These are phyloP conservation scores for Malassezia vespertilionis DNA, from an alignment of 1,284 basidiomycete genomes.

Conservation along the genomic window DNA sequence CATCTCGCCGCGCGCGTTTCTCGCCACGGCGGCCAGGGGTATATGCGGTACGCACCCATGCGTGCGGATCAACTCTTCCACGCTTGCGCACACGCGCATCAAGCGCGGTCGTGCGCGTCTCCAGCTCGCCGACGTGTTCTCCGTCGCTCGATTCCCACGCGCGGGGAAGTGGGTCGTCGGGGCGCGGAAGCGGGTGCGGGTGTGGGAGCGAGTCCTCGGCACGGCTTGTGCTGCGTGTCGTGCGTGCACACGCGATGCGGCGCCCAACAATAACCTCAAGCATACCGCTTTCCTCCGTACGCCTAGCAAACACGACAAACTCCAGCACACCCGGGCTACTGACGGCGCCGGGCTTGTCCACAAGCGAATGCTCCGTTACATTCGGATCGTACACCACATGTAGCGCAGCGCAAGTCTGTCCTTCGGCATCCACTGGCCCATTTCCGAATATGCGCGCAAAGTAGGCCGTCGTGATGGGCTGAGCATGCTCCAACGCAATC, in stretches of 20 bases:
- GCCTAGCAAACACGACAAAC: constrained; percentile 20
- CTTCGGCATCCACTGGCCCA: background rate
- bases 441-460: constrained; percentile 32
- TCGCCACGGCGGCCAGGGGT: constrained; percentile 12
- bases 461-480: constrained; percentile 33
- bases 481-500: too few species aligned
- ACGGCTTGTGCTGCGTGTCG: too few species aligned
- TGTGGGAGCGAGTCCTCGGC: too few species aligned
- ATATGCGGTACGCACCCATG: background rate
- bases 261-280: constrained; percentile 4
- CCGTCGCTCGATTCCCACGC: constrained; percentile 20
- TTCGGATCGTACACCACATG: constrained; percentile 11
- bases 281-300: background rate
- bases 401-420: too few species aligned
- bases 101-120: background rate
- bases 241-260: too few species aligned
- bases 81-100: constrained; percentile 12
- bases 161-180: constrained; percentile 36
- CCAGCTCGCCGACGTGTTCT: too few species aligned
- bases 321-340: constrained; percentile 17
- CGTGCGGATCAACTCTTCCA: background rate
- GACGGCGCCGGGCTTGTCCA: background rate
- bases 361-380: background rate
- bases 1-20: constrained; percentile 1
- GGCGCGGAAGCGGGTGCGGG: constrained; percentile 12